phyloP scores from a whole-genome alignment of 371 early-diverging fungal species.

The Lichtheimia ramosa region DNA sequence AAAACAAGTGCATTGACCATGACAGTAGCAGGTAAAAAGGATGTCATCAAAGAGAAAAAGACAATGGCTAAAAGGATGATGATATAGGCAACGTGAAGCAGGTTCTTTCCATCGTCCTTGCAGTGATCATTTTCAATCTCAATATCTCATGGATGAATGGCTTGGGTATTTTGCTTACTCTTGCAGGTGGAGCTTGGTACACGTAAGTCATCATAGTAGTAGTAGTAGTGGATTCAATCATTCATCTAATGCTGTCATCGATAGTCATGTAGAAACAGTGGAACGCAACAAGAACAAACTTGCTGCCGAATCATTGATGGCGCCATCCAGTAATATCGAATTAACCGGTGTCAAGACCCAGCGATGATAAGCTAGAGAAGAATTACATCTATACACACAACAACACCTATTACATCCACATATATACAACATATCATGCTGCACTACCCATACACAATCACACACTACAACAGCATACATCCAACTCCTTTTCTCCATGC shows the following conservation, averaged over 20 bases:
- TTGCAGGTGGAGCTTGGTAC: constrained; percentile 75
- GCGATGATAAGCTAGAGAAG: constrained; percentile 1
- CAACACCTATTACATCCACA: too few relatives aligned
- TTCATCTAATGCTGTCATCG: too few relatives aligned
- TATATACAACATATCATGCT: too few relatives aligned
- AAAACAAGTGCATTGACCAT: constrained; percentile 84
- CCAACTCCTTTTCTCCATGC: too few relatives aligned
- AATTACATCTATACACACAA: too few relatives aligned
- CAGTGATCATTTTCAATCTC: constrained; percentile 74
- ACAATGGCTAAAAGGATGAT: too few relatives aligned
- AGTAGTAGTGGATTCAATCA: too few relatives aligned
- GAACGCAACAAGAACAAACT: constrained; percentile 13
- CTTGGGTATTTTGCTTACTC: constrained; percentile 75
- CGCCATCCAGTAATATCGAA: background rate
- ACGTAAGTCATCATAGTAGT: constrained; percentile 21
- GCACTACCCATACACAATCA: too few relatives aligned
- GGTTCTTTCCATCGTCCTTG: constrained; percentile 76
- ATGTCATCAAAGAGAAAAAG: too few relatives aligned
- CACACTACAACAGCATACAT: too few relatives aligned
- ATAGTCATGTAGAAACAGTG: constrained; percentile 12
- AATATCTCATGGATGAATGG: constrained; percentile 66
- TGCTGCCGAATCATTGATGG: background rate
- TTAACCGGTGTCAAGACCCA: constrained; percentile 11
- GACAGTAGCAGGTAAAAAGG: constrained; percentile 74
- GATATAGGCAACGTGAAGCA: constrained; percentile 79